A percentile compares a stretch with the other conserved stretches of the same genome.
Evolutionary conservation across 2,329 filamentous ascomycete genomes (phyloP).

Genomic region (Fusarium brachygibbosum): DNA sequence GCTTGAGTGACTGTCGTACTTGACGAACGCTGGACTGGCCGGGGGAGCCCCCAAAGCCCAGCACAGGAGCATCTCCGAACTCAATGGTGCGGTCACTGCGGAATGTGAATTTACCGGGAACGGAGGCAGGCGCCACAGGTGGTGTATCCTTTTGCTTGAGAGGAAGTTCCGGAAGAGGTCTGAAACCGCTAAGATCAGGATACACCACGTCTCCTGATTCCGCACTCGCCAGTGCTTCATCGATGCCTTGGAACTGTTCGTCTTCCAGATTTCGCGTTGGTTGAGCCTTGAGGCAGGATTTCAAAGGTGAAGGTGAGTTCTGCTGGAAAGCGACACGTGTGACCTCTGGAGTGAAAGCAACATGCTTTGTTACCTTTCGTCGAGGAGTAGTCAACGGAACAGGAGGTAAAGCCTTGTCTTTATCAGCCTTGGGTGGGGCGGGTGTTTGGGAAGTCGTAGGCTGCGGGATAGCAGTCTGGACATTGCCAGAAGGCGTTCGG

Average conservation of each 20-base stretch:
- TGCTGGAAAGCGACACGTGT: conserved; percentile 61
- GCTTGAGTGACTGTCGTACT: conserved; percentile 66
- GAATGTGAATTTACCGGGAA: conserved; percentile 73
- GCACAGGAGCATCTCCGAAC: conserved; percentile 63
- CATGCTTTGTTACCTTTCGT: conserved; percentile 76
- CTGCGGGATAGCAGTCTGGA: conserved; percentile 64
- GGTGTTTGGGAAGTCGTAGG: conserved; percentile 63
- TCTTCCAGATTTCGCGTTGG: conserved; percentile 48
- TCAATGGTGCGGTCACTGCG: conserved; percentile 74
- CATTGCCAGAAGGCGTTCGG: conserved; percentile 54
- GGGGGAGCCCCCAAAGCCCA: conserved; percentile 68
- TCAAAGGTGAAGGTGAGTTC: conserved; percentile 69
- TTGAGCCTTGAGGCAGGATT: conserved; percentile 62
- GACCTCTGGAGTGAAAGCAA: conserved; percentile 83
- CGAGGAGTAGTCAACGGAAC: conserved; percentile 75
- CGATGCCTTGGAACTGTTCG: conserved; percentile 51
- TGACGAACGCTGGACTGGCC: conserved; percentile 74
- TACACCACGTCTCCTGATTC: conserved; percentile 60
- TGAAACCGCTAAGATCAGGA: conserved; percentile 65
- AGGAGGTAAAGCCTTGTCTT: conserved; percentile 67
- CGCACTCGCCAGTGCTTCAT: conserved; percentile 47
- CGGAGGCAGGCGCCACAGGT: conserved; percentile 54
- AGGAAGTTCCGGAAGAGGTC: conserved; percentile 50
- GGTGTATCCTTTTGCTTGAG: conserved; percentile 39
- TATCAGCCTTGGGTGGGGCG: conserved; percentile 61